These are phyloP conservation scores for Paraphoma chrysanthemicola DNA, from an alignment of 2,329 filamentous ascomycete species.

Conservation along the genomic window DNA sequence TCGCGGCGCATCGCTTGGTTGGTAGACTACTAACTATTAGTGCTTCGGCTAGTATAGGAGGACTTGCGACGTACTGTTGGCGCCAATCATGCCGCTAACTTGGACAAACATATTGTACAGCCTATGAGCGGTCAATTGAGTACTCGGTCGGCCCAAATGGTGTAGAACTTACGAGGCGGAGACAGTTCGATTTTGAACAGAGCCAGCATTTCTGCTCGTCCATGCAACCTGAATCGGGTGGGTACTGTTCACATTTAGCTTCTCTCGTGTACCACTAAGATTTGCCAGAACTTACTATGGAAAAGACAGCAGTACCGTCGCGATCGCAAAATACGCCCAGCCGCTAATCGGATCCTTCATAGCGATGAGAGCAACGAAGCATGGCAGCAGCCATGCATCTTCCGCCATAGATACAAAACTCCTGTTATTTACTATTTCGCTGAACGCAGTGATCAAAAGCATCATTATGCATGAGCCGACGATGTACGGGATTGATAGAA, in stretches of 20 bases:
- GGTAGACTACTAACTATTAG: neutral
- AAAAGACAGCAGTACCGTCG: neutral
- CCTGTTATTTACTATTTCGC: slow-evolving; percentile 14
- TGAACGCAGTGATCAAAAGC: slow-evolving; percentile 16
- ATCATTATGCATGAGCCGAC: slow-evolving; percentile 11
- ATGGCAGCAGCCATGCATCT: neutral
- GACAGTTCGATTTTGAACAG: slow-evolving; percentile 13
- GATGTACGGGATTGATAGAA: slow-evolving; percentile 61
- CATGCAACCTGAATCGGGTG: slow-evolving; percentile 11
- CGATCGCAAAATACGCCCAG: neutral
- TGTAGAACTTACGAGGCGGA: slow-evolving; percentile 17
- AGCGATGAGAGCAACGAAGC: neutral
- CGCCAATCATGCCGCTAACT: slow-evolving; percentile 15
- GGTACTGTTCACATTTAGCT: neutral
- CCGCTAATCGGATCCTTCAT: neutral
- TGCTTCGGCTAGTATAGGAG: neutral
- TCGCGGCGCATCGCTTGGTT: neutral
- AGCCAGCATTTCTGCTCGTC: slow-evolving; percentile 9
- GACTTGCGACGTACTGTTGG: neutral
- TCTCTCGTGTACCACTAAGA: neutral
- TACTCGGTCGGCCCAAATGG: slow-evolving; percentile 62
- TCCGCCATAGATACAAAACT: slow-evolving; percentile 11
- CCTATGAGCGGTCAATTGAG: slow-evolving; percentile 64
- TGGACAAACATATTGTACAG: slow-evolving; percentile 58
- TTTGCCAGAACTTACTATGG: neutral